Evolutionary conservation across 495 filamentous ascomycete genomes (phyloP), one percentile per base, ranked within the genome.

Genomic region (Rostrohypoxylon terebratum): DNA sequence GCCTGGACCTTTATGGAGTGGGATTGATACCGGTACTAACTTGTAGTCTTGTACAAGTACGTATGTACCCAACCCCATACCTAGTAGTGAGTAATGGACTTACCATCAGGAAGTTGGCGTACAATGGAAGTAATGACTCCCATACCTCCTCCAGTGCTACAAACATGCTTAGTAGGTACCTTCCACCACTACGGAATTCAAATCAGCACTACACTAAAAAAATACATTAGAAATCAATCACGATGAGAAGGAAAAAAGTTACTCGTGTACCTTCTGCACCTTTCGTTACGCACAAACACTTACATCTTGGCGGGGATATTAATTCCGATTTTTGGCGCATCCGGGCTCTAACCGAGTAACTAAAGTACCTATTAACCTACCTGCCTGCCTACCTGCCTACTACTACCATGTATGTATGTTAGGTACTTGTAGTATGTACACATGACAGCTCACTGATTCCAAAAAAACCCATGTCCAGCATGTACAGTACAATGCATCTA

Each of bases 271-370:
- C n/a, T n/a, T n/a, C n/a, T 42, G 38, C n/a, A 25, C 21, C 38
- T 28, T 28, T 5, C 28, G 13, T 11, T 42, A 25, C 21, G 14
- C n/a, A 34, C 28, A 55, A n/a, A 31, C 38, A 42, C 38, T 42
- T 36, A 55, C n/a, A 31, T 34, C 11, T 33, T 13, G 13, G 51
- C 25, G 25, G 51, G 51, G 51, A n/a, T 28, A 5, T 28, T 28
- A 55, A 55, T 33, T 14, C 51, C 51, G 51, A 55, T n/a, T 55
- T 55, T 11, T 55, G 25, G 25, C n/a, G 31, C 51, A 55, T 31
- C n/a, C 28, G 47, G 51, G 28, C 25, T 44, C 21, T 42, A n/a
- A n/a, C n/a, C n/a, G n/a, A n/a, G n/a, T n/a, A n/a, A n/a, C n/a
- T n/a, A n/a, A n/a, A n/a, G n/a, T n/a, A n/a, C n/a, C n/a, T n/a